A percentile compares a stretch with the other conserved stretches of the same genome.
These are phyloP conservation scores for Cercospora janseana DNA, from an alignment of 2,329 filamentous ascomycete species.

Conservation along the genomic window DNA sequence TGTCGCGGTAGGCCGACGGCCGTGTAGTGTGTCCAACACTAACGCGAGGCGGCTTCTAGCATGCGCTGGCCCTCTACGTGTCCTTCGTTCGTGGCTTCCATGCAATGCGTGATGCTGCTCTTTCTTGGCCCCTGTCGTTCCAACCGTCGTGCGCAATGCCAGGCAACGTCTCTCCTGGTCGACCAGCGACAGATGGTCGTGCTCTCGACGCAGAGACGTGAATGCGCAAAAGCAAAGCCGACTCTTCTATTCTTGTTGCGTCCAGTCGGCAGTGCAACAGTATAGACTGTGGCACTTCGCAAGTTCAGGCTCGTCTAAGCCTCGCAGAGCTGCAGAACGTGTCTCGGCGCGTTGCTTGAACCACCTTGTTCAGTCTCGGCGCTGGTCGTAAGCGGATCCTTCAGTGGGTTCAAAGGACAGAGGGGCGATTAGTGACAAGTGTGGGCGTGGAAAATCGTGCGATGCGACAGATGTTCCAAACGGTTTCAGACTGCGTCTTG, in stretches of 20 bases:
- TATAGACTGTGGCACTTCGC: neutral
- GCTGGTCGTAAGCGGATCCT: no score
- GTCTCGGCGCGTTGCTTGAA: slow-evolving; percentile 5
- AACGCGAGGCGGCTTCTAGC: neutral
- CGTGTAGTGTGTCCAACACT: neutral
- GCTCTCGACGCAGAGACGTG: neutral
- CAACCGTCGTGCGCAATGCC: no score
- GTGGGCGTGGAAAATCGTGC: no score
- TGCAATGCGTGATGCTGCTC: neutral
- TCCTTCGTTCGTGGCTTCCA: neutral
- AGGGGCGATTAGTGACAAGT: no score
- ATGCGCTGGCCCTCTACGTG: neutral
- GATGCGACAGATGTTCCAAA: no score
- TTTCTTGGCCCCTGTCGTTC: neutral
- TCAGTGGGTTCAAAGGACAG: no score
- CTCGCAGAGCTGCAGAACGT: neutral
- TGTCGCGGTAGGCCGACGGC: neutral
- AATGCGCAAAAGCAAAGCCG: neutral
- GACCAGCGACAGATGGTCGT: neutral
- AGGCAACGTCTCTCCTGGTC: neutral
- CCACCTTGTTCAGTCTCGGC: neutral
- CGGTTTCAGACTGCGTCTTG: no score
- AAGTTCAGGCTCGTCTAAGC: neutral
- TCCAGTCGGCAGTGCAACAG: neutral
- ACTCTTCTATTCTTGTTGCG: slow-evolving; percentile 1